A percentile compares a stretch with the other conserved stretches of the same genome.
phyloP scores from a whole-genome alignment of 202 grass and related monocot species.

The Bolboschoenoplectus hybrid region DNA sequence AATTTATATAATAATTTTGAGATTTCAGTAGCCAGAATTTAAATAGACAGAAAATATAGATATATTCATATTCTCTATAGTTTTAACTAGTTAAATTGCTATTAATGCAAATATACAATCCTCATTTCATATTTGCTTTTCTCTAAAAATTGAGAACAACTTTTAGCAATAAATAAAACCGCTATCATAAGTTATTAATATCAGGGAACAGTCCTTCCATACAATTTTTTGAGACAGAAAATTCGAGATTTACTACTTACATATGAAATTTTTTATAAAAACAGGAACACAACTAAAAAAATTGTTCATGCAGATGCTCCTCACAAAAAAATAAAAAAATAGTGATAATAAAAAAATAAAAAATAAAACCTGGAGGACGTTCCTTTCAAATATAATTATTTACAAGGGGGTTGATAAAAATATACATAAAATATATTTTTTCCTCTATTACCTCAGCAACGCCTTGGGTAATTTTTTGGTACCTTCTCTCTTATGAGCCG shows the following conservation, averaged over 20 bases:
- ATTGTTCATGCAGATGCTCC: not conserved
- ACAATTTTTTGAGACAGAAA: too few relatives aligned
- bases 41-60: not conserved
- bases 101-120: too few relatives aligned
- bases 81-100: too few relatives aligned
- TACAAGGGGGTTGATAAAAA: not conserved
- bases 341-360: not conserved
- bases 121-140: too few relatives aligned
- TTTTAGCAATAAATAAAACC: too few relatives aligned
- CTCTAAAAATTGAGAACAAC: too few relatives aligned
- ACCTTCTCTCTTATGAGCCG: not conserved
- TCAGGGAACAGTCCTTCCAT: too few relatives aligned
- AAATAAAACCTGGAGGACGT: not conserved
- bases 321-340: not conserved
- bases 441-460: not conserved
- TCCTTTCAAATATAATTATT: not conserved
- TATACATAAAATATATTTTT: not conserved
- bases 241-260: too few relatives aligned
- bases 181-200: too few relatives aligned
- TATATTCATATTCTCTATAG: too few relatives aligned
- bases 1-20: not conserved
- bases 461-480: not conserved
- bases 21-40: not conserved
- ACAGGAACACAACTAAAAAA: too few relatives aligned
- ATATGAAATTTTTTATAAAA: too few relatives aligned